Conservation (phyloP, 768 basidiomycete genomes). For the Tulasnella sp. region DNA sequence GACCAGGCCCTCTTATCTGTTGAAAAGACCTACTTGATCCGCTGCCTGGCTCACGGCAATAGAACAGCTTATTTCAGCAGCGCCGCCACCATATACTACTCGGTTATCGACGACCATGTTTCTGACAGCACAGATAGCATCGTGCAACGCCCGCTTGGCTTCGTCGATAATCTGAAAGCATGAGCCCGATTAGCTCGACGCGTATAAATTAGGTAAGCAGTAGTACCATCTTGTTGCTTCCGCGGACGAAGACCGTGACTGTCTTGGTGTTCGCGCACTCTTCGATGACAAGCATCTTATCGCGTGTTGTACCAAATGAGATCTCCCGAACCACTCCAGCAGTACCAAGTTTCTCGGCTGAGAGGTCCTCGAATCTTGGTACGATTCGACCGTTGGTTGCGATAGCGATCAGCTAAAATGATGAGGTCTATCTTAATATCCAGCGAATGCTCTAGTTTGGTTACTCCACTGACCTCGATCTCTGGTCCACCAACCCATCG, state of each 20-base stretch:
- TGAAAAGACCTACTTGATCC: constrained; percentile 63
- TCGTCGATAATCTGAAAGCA: constrained; percentile 88
- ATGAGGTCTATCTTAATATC: neutral
- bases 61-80: constrained; percentile 93
- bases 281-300: constrained; percentile 99
- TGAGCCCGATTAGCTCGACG: neutral
- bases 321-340: constrained; percentile 93
- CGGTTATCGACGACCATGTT: constrained; percentile 93
- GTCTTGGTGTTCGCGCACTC: constrained; percentile 96
- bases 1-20: neutral
- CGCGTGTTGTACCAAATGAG: constrained; percentile 94
- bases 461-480: constrained; percentile 68
- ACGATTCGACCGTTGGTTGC: constrained; percentile 98
- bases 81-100: constrained; percentile 97
- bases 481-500: constrained; percentile 99
- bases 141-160: constrained; percentile 95
- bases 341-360: constrained; percentile 82
- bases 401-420: constrained; percentile 83
- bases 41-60: constrained; percentile 92
- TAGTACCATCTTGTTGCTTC: constrained; percentile 97
- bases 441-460: constrained; percentile 20
- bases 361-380: constrained; percentile 94
- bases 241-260: constrained; percentile 95
- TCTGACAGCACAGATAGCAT: constrained; percentile 94
- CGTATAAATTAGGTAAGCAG: neutral